Base-by-base conservation (phyloP, 371 early-diverging fungal species). In the Mucor indicus region DNA sequence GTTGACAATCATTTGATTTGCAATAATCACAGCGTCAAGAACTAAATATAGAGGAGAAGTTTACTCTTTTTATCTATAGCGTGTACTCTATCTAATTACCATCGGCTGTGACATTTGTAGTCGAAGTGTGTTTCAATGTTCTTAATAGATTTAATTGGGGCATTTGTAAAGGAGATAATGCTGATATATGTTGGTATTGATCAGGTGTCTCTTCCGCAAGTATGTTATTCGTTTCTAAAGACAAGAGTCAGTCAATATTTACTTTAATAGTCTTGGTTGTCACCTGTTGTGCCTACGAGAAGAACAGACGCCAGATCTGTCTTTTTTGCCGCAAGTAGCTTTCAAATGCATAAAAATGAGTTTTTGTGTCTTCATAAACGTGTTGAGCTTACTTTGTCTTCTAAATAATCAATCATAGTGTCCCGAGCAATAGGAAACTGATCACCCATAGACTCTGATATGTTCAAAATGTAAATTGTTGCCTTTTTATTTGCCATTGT, bases 11-110 rank as follows among this genome's bases (percentile, higher is more conserved):
- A 78, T 70, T 10, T 79, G 61, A 36, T 78, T 56, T 1, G 82
- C 83, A 8, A 88, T 66, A 43, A 87, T 81, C 38, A 88, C 55
- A 5, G 81, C 87, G 57, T 85, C 85, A 48, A 87, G 40, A 17
- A 76, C 77, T 80, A 61, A 27, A 27, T 27, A 27, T 27, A n/a
- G 17, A 32, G 1, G 16, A 15, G n/a, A 5, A 19, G 25, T 37
- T 20, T 29, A 12, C 12, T 6, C 30, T 29, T 29, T 29, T 6
- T 29, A 8, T 29, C 30, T 29, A n/a, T 29, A 8, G 30, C 6
- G 17, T 24, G 17, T 24, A 22, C 23, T 17, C 19, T 41, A 11
- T 2, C 40, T 48, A 16, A 67, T 62, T 65, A 75, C 73, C 32
- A 54, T 78, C 59, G 38, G 73, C 66, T 38, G 63, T 53, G 37